Conservation (phyloP, 2,329 filamentous ascomycete genomes). For the Chaetomiaceae sp. region DNA sequence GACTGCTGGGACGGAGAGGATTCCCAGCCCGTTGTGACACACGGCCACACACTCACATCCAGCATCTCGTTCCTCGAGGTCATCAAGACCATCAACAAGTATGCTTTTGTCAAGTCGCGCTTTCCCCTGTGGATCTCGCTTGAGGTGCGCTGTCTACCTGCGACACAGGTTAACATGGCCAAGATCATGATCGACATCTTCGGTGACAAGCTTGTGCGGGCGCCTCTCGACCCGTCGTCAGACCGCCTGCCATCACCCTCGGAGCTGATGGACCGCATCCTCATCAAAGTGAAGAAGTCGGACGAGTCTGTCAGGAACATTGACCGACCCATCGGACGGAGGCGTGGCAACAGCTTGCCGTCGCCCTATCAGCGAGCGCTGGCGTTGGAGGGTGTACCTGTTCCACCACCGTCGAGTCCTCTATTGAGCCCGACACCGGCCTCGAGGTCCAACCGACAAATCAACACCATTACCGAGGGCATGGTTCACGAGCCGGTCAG, state of each 20-base stretch:
- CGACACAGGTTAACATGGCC: conserved; percentile 84
- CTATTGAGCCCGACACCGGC: conserved; percentile 49
- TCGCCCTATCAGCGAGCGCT: conserved; percentile 67
- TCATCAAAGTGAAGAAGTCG: conserved; percentile 92
- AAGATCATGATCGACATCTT: conserved; percentile 83
- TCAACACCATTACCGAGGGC: conserved; percentile 55
- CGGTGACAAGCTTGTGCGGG: conserved; percentile 70
- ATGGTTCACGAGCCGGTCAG: conserved; percentile 52
- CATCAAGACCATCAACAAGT: conserved; percentile 88
- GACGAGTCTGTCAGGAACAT: conserved; percentile 43
- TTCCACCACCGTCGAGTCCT: conserved; percentile 53
- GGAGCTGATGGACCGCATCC: conserved; percentile 73
- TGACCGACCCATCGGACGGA: conserved; percentile 43
- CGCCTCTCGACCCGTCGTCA: conserved; percentile 65
- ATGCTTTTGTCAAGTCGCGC: conserved; percentile 81
- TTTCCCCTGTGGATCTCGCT: conserved; percentile 93
- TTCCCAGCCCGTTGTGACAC: conserved; percentile 82
- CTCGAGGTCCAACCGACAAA: conserved; percentile 48
- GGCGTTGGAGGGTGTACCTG: conserved; percentile 52
- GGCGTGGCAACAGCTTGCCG: conserved; percentile 67
- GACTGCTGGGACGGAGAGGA: conserved; percentile 96
- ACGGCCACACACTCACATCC: conserved; percentile 84
- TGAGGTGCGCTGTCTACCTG: conserved; percentile 83
- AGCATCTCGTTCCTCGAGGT: conserved; percentile 88
- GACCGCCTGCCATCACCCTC: conserved; percentile 77